Evolutionary conservation across 306 rosid species (phyloP).

Genomic region (Spatholobus suberectus): DNA sequence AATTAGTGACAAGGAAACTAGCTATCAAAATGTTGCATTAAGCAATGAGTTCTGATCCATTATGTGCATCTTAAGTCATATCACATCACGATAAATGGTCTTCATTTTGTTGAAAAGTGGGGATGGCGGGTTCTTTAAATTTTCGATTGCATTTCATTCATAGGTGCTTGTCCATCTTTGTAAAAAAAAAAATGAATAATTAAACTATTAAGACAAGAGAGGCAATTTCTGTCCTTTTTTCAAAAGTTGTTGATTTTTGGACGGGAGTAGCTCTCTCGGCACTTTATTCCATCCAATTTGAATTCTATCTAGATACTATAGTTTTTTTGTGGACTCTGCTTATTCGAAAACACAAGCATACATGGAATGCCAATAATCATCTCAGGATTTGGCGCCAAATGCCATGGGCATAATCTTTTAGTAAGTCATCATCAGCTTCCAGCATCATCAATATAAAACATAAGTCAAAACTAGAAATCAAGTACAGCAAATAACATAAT

Average conservation of each 20-base stretch:
- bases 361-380: background rate
- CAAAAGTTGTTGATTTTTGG: background rate
- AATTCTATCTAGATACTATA: background rate
- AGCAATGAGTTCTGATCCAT: background rate
- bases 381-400: conserved; percentile 33
- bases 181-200: background rate
- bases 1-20: background rate
- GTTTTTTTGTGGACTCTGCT: background rate
- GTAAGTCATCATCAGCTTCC: conserved; percentile 9
- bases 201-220: background rate
- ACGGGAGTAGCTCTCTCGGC: background rate
- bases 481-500: conserved; percentile 31
- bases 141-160: background rate
- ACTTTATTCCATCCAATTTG: background rate
- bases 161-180: background rate
- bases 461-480: conserved; percentile 47
- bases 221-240: background rate
- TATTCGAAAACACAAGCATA: background rate
- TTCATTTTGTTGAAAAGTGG: background rate
- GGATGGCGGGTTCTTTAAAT: background rate
- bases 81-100: background rate
- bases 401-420: background rate
- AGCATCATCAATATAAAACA: conserved; percentile 8
- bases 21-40: background rate
- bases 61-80: conserved; percentile 10